Percentiles rank a stretch among this genome's conserved stretches.
phyloP scores from a whole-genome alignment of 768 basidiomycete species.

The Lactarius hengduanensis region DNA sequence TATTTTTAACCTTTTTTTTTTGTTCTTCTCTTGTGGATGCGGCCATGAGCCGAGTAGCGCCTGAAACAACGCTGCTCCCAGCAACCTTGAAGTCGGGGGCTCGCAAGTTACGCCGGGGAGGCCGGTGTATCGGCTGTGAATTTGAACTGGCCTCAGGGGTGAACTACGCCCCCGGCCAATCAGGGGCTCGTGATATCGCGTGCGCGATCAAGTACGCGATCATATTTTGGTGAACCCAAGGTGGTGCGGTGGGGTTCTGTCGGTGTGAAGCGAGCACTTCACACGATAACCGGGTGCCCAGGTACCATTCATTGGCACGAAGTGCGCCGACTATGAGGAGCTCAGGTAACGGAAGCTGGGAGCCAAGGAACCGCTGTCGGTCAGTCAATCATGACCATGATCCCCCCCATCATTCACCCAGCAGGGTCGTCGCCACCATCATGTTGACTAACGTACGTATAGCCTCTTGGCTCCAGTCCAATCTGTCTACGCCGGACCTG shows the following conservation, averaged over 20 bases:
- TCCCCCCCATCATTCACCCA: too few relatives aligned
- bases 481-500: neutral
- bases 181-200: neutral
- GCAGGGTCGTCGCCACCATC: neutral
- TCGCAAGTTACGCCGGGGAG: neutral
- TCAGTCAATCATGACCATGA: neutral
- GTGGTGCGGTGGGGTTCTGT: neutral
- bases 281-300: neutral
- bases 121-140: neutral
- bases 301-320: neutral
- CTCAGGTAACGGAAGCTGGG: too few relatives aligned
- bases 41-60: too few relatives aligned
- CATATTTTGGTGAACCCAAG: neutral
- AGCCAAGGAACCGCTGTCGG: neutral
- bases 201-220: neutral
- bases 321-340: neutral
- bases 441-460: neutral
- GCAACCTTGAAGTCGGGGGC: neutral
- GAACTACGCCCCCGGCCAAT: neutral
- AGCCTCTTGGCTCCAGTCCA: neutral
- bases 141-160: neutral
- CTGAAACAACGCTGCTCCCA: too few relatives aligned
- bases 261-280: neutral
- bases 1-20: too few relatives aligned
- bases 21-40: too few relatives aligned